A percentile compares a stretch with the other conserved stretches of the same genome.
Conservation (phyloP, 1,284 basidiomycete genomes). For the Chiua sp. region DNA sequence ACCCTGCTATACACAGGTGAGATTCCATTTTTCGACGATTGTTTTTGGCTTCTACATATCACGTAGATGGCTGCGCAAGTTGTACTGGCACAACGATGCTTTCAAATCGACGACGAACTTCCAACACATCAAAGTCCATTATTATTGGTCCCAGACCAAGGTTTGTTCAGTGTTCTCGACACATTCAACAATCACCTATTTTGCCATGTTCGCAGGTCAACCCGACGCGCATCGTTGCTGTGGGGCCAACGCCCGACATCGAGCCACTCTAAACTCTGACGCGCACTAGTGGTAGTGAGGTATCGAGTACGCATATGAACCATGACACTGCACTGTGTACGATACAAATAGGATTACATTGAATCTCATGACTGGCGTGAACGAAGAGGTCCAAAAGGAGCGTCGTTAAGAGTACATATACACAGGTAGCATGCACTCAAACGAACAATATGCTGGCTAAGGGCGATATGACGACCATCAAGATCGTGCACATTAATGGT, state of each 20-base stretch:
- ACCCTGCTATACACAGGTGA: conserved; percentile 79
- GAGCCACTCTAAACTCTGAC: conserved; percentile 53
- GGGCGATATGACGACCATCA: conserved; percentile 25
- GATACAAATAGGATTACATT: conserved; percentile 2
- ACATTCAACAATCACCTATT: not conserved
- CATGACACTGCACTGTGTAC: not conserved
- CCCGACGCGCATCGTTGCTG: conserved; percentile 74
- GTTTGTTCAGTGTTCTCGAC: conserved; percentile 39
- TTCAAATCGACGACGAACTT: conserved; percentile 93
- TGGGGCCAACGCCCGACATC: conserved; percentile 75
- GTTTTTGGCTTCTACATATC: too few relatives aligned
- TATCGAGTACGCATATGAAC: not conserved
- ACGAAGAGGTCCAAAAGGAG: not conserved
- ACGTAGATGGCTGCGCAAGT: conserved; percentile 78
- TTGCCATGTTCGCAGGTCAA: conserved; percentile 58
- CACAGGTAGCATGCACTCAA: conserved; percentile 12
- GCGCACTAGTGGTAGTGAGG: not conserved
- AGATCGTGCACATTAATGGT: conserved; percentile 21
- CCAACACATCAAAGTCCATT: conserved; percentile 87
- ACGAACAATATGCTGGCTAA: conserved; percentile 25
- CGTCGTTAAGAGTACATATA: not conserved
- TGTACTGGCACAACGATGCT: conserved; percentile 92
- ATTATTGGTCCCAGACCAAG: conserved; percentile 74
- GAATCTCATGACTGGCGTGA: not conserved
- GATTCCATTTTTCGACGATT: conserved; percentile 24